phyloP scores from a whole-genome alignment of 306 rosid genomes.

The Sesbania bispinosa region DNA sequence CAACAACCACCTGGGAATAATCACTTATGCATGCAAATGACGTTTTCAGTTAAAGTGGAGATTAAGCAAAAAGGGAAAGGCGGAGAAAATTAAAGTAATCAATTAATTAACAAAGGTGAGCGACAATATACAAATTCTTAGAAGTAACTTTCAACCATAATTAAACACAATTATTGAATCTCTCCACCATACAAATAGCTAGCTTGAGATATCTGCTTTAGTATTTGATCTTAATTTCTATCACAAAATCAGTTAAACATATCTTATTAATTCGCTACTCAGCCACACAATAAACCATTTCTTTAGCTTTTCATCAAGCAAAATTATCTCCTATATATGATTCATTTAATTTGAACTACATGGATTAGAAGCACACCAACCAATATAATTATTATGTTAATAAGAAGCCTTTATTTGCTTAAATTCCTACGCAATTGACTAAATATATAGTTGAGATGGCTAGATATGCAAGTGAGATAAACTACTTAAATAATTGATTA shows the following conservation, averaged over 20 bases:
- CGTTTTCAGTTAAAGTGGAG: no score
- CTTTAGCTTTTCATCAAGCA: neutral
- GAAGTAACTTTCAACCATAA: neutral
- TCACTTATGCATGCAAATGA: no score
- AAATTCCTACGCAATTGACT: neutral
- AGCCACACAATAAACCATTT: neutral
- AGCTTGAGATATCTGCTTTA: neutral
- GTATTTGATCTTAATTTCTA: neutral
- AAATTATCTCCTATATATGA: neutral
- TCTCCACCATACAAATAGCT: neutral
- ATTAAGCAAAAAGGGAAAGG: no score
- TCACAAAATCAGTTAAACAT: neutral
- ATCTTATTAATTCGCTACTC: neutral
- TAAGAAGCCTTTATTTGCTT: neutral
- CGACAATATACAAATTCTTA: neutral
- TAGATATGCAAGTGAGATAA: neutral
- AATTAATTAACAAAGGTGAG: no score
- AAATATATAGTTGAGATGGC: neutral
- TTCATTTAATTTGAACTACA: neutral
- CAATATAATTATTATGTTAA: neutral
- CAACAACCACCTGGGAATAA: no score
- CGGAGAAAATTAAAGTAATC: no score
- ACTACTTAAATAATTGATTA: neutral
- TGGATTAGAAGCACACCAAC: neutral
- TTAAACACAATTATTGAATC: neutral